phyloP scores from a whole-genome alignment of 2,329 filamentous ascomycete species.

The Aspergillus pseudoglaucus region DNA sequence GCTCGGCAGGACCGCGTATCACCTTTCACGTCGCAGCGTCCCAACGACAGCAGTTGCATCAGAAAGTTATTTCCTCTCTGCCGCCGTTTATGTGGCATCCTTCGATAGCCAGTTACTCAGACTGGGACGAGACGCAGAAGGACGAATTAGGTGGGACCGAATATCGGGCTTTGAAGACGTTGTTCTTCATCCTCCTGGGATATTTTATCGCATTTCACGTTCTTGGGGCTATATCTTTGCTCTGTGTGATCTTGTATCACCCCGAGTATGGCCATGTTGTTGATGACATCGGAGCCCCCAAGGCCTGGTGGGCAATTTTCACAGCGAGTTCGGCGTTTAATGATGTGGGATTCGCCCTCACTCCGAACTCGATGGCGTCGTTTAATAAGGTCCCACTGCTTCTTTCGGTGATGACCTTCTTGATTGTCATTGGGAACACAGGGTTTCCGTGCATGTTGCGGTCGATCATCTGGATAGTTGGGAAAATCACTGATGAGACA shows the following conservation, averaged over 20 bases:
- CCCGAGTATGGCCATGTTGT: slow-evolving; percentile 58
- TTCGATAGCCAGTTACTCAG: slow-evolving; percentile 82
- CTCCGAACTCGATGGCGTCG: slow-evolving; percentile 83
- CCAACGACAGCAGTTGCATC: not conserved
- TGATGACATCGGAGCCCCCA: slow-evolving; percentile 50
- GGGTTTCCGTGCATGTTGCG: slow-evolving; percentile 89
- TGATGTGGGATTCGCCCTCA: slow-evolving; percentile 83
- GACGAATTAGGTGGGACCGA: slow-evolving; percentile 93
- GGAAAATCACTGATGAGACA: slow-evolving; percentile 56
- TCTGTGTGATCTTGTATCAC: slow-evolving; percentile 69
- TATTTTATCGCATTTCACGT: slow-evolving; percentile 79
- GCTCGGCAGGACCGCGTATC: slow-evolving; percentile 24
- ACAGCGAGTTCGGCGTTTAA: slow-evolving; percentile 82
- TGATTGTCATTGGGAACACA: slow-evolving; percentile 88
- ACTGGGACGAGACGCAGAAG: slow-evolving; percentile 80
- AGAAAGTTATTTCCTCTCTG: not conserved
- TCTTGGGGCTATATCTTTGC: slow-evolving; percentile 62
- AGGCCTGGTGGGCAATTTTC: slow-evolving; percentile 82
- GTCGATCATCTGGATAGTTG: slow-evolving; percentile 77
- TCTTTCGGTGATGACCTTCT: slow-evolving; percentile 68
- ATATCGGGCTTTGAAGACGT: slow-evolving; percentile 77
- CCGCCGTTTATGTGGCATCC: slow-evolving; percentile 56
- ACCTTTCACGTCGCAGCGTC: slow-evolving; percentile 11
- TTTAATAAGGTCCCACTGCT: slow-evolving; percentile 70
- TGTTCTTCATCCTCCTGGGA: slow-evolving; percentile 64